phyloP scores from a whole-genome alignment of 164 flowering plant genomes.

The Magnolia officinalis region DNA sequence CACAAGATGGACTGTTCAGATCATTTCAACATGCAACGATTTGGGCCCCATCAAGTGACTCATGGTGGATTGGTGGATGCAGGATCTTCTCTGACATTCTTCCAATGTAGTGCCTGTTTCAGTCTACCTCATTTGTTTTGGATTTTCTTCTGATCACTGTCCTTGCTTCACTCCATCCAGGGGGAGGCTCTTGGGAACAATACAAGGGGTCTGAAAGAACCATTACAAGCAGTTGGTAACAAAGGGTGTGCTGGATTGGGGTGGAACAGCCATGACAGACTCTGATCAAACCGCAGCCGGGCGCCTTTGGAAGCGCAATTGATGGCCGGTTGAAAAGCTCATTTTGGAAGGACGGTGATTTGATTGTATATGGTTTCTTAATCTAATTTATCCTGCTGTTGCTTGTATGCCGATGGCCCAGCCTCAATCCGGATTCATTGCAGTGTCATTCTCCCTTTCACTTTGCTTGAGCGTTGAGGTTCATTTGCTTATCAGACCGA shows the following conservation, averaged over 20 bases:
- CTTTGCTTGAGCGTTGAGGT: too few relatives aligned
- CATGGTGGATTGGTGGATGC: background rate
- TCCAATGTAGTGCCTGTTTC: background rate
- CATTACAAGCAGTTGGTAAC: slow-evolving; percentile 70
- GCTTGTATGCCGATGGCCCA: too few relatives aligned
- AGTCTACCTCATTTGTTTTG: background rate
- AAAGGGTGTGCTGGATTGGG: slow-evolving; percentile 81
- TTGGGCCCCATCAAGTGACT: background rate
- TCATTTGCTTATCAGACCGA: too few relatives aligned
- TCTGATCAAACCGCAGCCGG: background rate
- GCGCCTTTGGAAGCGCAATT: too few relatives aligned
- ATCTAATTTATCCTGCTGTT: too few relatives aligned
- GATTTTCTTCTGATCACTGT: background rate
- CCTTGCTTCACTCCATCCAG: slow-evolving; percentile 26
- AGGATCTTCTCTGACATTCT: background rate
- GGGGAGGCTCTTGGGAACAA: slow-evolving; percentile 75
- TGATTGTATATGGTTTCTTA: too few relatives aligned
- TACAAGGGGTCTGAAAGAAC: slow-evolving; percentile 61
- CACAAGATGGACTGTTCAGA: background rate
- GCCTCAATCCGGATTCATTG: too few relatives aligned
- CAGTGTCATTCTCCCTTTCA: too few relatives aligned
- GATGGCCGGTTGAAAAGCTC: too few relatives aligned
- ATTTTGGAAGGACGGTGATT: too few relatives aligned
- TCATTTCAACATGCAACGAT: too few relatives aligned
- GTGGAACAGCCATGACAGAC: slow-evolving; percentile 37